Conservation (phyloP, 495 filamentous ascomycete genomes). For the Cryomyces antarcticus region DNA sequence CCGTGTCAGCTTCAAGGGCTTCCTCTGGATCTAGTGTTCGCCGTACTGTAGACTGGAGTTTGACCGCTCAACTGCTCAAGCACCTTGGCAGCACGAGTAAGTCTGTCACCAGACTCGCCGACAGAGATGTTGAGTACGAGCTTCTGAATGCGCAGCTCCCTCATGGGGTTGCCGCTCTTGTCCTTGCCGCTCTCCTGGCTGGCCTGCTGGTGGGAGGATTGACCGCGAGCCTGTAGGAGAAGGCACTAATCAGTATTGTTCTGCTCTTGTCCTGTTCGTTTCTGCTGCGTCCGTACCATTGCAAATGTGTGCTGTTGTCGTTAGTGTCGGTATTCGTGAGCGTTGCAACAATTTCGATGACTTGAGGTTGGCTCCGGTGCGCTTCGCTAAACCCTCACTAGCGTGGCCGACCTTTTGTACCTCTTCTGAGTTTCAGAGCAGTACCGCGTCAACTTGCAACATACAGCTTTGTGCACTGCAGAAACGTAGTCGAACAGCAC, state of each 20-base stretch:
- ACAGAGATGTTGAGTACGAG: slow-evolving; percentile 99
- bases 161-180: slow-evolving; percentile 87
- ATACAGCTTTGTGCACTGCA: too few relatives aligned
- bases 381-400: too few relatives aligned
- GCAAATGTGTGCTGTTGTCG: background rate
- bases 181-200: slow-evolving; percentile 4
- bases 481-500: too few relatives aligned
- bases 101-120: slow-evolving; percentile 99
- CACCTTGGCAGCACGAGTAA: slow-evolving; percentile 99
- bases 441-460: too few relatives aligned
- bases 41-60: slow-evolving; percentile 92
- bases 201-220: slow-evolving; percentile 9
- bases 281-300: background rate
- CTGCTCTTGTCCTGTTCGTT: too few relatives aligned
- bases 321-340: too few relatives aligned
- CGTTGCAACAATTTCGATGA: too few relatives aligned
- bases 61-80: slow-evolving; percentile 98
- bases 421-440: too few relatives aligned
- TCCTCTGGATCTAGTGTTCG: slow-evolving; percentile 2
- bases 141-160: slow-evolving; percentile 98
- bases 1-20: background rate
- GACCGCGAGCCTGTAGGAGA: slow-evolving; percentile 6
- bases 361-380: too few relatives aligned
- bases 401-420: too few relatives aligned
- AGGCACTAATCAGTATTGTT: too few relatives aligned